Conservation (phyloP, 768 basidiomycete species). For the Kwoniella botswanensis region DNA sequence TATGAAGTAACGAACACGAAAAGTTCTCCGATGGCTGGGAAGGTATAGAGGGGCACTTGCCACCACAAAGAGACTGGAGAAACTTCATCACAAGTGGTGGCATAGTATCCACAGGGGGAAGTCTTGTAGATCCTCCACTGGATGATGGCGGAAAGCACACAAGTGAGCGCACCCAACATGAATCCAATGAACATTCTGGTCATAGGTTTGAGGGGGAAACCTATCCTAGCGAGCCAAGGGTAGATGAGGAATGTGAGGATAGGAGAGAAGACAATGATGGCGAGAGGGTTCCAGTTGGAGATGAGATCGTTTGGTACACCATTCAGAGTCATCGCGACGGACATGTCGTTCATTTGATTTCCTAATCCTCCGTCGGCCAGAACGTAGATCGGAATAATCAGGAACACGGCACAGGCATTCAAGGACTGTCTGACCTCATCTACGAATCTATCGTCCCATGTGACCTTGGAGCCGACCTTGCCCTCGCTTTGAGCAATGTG, state of each 20-base stretch:
- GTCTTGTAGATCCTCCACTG: constrained; percentile 55
- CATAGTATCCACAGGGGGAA: constrained; percentile 54
- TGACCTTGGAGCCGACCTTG: constrained; percentile 32
- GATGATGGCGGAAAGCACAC: constrained; percentile 53
- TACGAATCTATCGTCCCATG: constrained; percentile 58
- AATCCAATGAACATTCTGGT: constrained; percentile 35
- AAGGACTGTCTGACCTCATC: constrained; percentile 52
- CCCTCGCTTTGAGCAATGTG: constrained; percentile 38
- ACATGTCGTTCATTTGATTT: constrained; percentile 46
- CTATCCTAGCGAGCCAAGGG: constrained; percentile 44
- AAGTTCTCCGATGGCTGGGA: constrained; percentile 55
- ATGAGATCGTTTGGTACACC: constrained; percentile 55
- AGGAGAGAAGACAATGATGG: constrained; percentile 47
- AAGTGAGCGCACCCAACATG: constrained; percentile 31
- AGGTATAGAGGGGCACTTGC: constrained; percentile 51
- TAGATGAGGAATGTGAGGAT: constrained; percentile 54
- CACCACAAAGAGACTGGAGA: constrained; percentile 47
- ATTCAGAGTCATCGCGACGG: constrained; percentile 49
- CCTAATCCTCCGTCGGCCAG: constrained; percentile 52
- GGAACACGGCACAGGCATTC: constrained; percentile 53
- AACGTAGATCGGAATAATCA: constrained; percentile 54
- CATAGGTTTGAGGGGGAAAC: constrained; percentile 34
- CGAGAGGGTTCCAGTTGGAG: constrained; percentile 54
- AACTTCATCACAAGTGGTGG: constrained; percentile 39
- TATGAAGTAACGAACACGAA: constrained; percentile 56